Percentiles rank a stretch among this genome's conserved stretches.
Conservation (phyloP, 2,329 filamentous ascomycete genomes). For the Salinomyces thailandicus region DNA sequence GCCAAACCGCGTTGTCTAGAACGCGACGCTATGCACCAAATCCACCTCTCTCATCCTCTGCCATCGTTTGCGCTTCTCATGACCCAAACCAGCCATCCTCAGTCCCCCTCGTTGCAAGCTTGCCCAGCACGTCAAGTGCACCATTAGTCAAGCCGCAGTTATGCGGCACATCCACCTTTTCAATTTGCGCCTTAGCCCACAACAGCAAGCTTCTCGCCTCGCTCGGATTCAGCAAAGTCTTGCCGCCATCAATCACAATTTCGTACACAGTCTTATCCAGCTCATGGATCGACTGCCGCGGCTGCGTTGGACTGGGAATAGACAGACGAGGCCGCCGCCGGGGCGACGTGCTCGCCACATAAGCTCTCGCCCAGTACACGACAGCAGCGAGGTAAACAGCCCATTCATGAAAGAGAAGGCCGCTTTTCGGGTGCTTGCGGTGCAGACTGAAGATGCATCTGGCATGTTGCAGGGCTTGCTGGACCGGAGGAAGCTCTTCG, state of each 20-base stretch:
- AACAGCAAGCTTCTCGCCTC: conserved; percentile 13
- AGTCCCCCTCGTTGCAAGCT: conserved; percentile 15
- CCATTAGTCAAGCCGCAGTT: conserved; percentile 17
- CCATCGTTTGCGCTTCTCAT: too few species aligned
- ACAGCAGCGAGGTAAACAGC: conserved; percentile 19
- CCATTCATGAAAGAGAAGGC: conserved; percentile 22
- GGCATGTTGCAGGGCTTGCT: neutral
- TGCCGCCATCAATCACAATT: conserved; percentile 3
- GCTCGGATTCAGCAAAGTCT: conserved; percentile 5
- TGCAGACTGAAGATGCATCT: conserved; percentile 16
- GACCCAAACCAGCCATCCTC: conserved; percentile 21
- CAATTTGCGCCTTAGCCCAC: conserved; percentile 17
- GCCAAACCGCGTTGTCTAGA: too few species aligned
- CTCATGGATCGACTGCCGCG: conserved; percentile 3
- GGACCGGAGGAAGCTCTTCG: neutral
- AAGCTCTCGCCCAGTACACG: conserved; percentile 20
- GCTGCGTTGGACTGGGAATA: conserved; percentile 5
- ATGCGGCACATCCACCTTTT: conserved; percentile 14
- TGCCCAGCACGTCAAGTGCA: conserved; percentile 19
- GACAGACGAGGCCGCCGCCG: conserved; percentile 6
- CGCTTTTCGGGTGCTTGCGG: conserved; percentile 7
- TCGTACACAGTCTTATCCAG: conserved; percentile 10
- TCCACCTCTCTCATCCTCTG: too few species aligned
- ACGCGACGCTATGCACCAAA: too few species aligned
- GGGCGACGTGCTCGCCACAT: conserved; percentile 5